Evolutionary conservation across 257 asterid genomes (phyloP), one percentile per base, ranked within the genome.

Genomic region (Plantago ovata): DNA sequence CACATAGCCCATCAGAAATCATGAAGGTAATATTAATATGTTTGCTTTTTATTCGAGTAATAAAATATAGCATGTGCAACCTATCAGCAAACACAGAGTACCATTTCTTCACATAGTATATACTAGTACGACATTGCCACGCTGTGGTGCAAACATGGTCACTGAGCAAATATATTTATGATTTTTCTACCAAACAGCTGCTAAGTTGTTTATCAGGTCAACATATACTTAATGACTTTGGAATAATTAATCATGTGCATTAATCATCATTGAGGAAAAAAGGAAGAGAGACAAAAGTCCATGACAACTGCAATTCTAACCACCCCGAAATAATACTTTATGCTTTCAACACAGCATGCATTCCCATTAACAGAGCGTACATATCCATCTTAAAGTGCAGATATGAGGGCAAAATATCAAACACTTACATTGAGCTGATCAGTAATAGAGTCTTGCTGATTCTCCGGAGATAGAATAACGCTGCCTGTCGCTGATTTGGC

Each of bases 371-470:
- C 59, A 54, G n/a, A n/a, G n/a, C n/a, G 19, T 32, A 53, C 54
- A 51, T 7, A 8, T 24, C 8, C 10, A 44, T 5, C 19, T 7
- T 3, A 19, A 11, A 38, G 21, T 18, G 46, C 14, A 14, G 22
- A 38, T 39, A 41, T 5, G 18, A 12, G 41, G 49, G 20, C 13
- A 48, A 18, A 43, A 10, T 38, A 39, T 18, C 54, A 58, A 62
- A 50, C 19, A 59, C 38, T 55, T 74, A 91, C 96, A 7, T 78
- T 72, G 65, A 92, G 95, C 82, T 88, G 98, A 63, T 72, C 66
- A 32, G 95, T 80, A 36, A 92, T 56, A 73, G 95, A 74, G 80
- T 92, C 98, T 76, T 92, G 98, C 71, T 88, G 96, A 69, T 88
- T 92, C 64, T 68, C 64, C 6, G 94, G 89, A 40, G 96, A 62